Percentiles rank a stretch among this genome's conserved stretches.
Conservation (phyloP, 108 stramenopile genomes). For the Nitzschia putrida region DNA sequence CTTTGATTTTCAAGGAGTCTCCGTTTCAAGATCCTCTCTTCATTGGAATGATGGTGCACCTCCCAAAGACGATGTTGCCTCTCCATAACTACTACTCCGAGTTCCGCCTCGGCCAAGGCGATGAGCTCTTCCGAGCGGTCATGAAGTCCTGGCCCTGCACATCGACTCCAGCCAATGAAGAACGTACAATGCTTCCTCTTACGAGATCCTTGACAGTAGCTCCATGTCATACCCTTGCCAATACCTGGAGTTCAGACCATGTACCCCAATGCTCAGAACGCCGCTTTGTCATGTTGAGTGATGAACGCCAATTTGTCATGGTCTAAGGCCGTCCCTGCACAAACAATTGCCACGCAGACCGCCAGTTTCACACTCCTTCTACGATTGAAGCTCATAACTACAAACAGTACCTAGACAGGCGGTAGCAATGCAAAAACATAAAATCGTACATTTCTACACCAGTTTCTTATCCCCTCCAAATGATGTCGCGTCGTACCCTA, state of each 20-base stretch:
- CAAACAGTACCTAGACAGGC: too few species aligned
- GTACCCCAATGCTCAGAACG: not conserved
- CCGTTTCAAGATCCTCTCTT: conserved; percentile 2
- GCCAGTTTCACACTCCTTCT: too few species aligned
- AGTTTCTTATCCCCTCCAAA: too few species aligned
- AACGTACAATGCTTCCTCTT: not conserved
- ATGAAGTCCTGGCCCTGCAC: conserved; percentile 25
- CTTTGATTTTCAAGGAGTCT: not conserved
- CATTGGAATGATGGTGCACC: conserved; percentile 2
- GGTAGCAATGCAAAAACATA: too few species aligned
- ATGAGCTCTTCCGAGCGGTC: conserved; percentile 14
- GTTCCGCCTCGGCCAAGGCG: conserved; percentile 24
- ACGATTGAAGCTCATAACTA: too few species aligned
- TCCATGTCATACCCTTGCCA: conserved; percentile 2
- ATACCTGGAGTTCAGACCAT: not conserved
- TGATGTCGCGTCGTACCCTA: too few species aligned
- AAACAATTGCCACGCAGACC: too few species aligned
- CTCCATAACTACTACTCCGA: conserved; percentile 28
- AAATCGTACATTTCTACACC: too few species aligned
- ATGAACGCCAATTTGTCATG: conserved; percentile 12
- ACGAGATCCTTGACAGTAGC: not conserved
- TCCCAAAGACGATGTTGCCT: not conserved
- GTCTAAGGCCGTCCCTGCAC: not conserved
- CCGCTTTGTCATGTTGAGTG: conserved; percentile 9
- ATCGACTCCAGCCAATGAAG: not conserved